Conservation (phyloP, 176 grass and related monocot genomes). For the Avena insularis region DNA sequence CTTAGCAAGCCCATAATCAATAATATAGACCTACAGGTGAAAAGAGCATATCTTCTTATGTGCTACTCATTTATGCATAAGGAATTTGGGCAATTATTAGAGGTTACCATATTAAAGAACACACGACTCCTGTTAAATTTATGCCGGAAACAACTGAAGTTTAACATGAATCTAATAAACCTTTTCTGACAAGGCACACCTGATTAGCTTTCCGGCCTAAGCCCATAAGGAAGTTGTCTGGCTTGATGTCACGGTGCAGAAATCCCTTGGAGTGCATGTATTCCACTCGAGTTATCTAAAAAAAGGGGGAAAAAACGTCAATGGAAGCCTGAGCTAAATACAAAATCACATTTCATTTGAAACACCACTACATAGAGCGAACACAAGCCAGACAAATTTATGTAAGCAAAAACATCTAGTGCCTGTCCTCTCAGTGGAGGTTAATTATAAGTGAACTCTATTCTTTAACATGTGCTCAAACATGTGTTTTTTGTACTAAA, state of each 20-base stretch:
- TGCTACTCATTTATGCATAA: conserved; percentile 1
- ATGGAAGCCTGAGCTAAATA: background rate
- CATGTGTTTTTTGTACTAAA: background rate
- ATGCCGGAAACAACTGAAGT: conserved; percentile 15
- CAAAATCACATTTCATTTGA: background rate
- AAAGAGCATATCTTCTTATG: conserved; percentile 17
- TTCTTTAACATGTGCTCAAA: background rate
- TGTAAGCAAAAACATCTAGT: background rate
- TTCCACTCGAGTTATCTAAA: conserved; percentile 85
- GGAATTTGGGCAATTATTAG: background rate
- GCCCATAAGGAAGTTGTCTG: conserved; percentile 91
- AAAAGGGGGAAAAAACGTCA: background rate
- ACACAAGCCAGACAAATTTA: conserved; percentile 12
- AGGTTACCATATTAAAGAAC: background rate
- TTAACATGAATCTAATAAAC: conserved; percentile 5
- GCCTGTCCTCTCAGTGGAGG: background rate
- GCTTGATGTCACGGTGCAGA: conserved; percentile 95
- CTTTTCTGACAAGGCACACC: conserved; percentile 49
- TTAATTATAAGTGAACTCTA: background rate
- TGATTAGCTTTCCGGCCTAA: conserved; percentile 91
- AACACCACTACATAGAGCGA: background rate
- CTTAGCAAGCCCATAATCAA: conserved; percentile 96
- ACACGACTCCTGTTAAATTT: background rate
- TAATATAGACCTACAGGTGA: conserved; percentile 77
- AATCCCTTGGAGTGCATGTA: conserved; percentile 97